Percentiles rank a stretch among this genome's conserved stretches.
Conservation (phyloP, 352 stramenopile species). For the Peronospora belbahrii region DNA sequence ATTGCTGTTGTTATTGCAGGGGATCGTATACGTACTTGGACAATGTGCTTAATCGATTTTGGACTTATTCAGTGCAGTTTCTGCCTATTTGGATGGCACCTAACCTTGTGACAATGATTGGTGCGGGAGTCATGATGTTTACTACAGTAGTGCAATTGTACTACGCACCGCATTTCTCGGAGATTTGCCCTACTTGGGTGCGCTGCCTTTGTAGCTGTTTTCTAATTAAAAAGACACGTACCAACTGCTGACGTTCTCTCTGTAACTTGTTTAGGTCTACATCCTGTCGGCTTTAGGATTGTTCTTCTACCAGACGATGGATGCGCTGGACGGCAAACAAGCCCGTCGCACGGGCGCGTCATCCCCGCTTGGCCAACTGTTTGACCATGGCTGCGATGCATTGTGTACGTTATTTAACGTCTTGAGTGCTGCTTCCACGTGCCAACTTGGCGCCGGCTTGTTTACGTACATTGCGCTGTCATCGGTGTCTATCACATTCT, state of each 20-base stretch:
- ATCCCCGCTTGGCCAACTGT: slow-evolving; percentile 95
- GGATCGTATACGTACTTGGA: slow-evolving; percentile 85
- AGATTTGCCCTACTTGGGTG: slow-evolving; percentile 57
- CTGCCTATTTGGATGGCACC: slow-evolving; percentile 86
- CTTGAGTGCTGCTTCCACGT: slow-evolving; percentile 59
- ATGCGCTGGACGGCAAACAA: slow-evolving; percentile 99
- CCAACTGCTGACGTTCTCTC: not conserved
- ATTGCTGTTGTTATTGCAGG: slow-evolving; percentile 26
- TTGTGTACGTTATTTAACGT: slow-evolving; percentile 79
- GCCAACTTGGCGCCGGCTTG: slow-evolving; percentile 41
- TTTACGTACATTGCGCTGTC: slow-evolving; percentile 52
- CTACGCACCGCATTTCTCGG: slow-evolving; percentile 58
- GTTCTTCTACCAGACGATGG: slow-evolving; percentile 95
- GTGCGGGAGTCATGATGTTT: slow-evolving; percentile 66
- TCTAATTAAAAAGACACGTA: not conserved
- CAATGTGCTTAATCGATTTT: slow-evolving; percentile 84
- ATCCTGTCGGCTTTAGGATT: slow-evolving; percentile 62
- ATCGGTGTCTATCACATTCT: slow-evolving; percentile 76
- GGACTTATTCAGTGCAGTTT: slow-evolving; percentile 75
- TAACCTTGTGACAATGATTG: slow-evolving; percentile 88
- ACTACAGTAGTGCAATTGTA: slow-evolving; percentile 76
- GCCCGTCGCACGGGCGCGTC: slow-evolving; percentile 90
- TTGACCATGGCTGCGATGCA: slow-evolving; percentile 95
- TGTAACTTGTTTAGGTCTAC: slow-evolving; percentile 39
- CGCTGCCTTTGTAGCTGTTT: not conserved